phyloP scores from a whole-genome alignment of 306 rosid genomes.

The Alnus glutinosa region DNA sequence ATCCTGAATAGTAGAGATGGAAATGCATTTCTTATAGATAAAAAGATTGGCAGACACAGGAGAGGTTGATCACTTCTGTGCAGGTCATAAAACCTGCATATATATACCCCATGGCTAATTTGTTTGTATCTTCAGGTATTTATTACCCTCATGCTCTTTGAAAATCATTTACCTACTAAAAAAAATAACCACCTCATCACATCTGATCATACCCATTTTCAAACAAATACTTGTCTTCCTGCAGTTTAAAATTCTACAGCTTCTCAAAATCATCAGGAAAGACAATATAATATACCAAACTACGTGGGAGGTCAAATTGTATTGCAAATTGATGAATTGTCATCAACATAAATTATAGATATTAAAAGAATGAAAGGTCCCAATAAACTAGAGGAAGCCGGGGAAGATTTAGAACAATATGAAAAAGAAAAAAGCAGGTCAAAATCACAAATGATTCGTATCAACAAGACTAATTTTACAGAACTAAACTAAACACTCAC shows the following conservation, averaged over 20 bases:
- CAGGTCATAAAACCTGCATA: background rate
- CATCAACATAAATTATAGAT: constrained; percentile 23
- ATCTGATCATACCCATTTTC: background rate
- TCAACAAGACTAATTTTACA: constrained; percentile 60
- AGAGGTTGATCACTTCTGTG: background rate
- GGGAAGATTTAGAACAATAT: constrained; percentile 19
- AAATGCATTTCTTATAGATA: no score
- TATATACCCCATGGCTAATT: background rate
- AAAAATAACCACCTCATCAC: background rate
- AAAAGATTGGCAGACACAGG: background rate
- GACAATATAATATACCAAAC: background rate
- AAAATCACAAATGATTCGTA: constrained; percentile 50
- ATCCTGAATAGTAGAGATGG: no score
- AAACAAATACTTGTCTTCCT: background rate
- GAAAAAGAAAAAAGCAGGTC: constrained; percentile 42
- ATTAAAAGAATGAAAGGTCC: constrained; percentile 42
- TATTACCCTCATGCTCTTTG: background rate
- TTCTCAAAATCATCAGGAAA: background rate
- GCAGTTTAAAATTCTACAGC: background rate
- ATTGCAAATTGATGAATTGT: constrained; percentile 35
- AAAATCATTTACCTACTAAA: background rate
- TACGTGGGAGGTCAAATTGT: constrained; percentile 1
- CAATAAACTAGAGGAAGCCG: constrained; percentile 44
- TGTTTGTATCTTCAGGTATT: background rate
- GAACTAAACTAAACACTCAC: constrained; percentile 39